Percentiles rank a stretch among this genome's conserved stretches.
These are phyloP conservation scores for Rhododendron vialii DNA, from an alignment of 148 eudicot species.

Conservation along the genomic window DNA sequence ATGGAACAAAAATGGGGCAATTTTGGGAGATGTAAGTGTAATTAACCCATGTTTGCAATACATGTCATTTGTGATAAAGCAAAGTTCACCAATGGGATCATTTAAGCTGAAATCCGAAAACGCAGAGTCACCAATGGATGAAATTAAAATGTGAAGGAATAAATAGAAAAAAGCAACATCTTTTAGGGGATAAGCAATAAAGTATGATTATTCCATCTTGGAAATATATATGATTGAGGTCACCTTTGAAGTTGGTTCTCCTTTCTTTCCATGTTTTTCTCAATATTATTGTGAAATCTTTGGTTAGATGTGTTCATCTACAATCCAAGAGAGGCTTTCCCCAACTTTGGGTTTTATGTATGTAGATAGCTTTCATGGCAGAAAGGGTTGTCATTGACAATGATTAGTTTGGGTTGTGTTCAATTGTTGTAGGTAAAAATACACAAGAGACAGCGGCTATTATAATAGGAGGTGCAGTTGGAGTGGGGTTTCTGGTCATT, in stretches of 20 bases:
- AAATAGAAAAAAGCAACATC: not conserved
- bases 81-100: not conserved
- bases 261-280: not conserved
- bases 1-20: not conserved
- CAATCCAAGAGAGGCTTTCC: not conserved
- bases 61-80: not conserved
- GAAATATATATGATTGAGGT: not conserved
- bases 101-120: not conserved
- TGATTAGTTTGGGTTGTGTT: not conserved
- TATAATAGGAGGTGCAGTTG: constrained; percentile 91
- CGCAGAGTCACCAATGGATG: not conserved
- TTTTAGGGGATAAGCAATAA: not conserved
- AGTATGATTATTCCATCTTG: not conserved
- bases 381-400: not conserved
- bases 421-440: constrained; percentile 40
- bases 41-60: not conserved
- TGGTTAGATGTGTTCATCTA: not conserved
- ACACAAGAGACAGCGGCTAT: constrained; percentile 92
- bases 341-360: not conserved
- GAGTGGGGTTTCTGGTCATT: constrained; percentile 78
- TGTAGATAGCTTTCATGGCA: not conserved
- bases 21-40: not conserved
- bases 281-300: not conserved
- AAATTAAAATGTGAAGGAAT: not conserved
- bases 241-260: not conserved